Conservation (phyloP, 2,329 filamentous ascomycete genomes). For the Fusarium anthophilum region DNA sequence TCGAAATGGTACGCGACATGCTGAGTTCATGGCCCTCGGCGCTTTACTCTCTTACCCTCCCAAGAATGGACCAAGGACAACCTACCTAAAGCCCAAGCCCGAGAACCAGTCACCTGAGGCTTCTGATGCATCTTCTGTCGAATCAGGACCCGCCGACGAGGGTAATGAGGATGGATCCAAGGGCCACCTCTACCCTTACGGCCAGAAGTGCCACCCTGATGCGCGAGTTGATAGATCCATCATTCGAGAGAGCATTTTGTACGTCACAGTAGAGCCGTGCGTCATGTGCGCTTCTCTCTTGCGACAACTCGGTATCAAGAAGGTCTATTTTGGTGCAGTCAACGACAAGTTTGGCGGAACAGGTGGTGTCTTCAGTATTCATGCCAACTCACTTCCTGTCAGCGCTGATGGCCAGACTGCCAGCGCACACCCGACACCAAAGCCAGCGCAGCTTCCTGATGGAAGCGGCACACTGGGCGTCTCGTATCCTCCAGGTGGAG, state of each 20-base stretch:
- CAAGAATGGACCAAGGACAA: slow-evolving; percentile 44
- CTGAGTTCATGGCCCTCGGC: slow-evolving; percentile 88
- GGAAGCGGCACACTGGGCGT: slow-evolving; percentile 49
- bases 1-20: slow-evolving; percentile 90
- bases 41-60: slow-evolving; percentile 59
- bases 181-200: slow-evolving; percentile 68
- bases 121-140: slow-evolving; percentile 39
- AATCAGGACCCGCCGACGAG: slow-evolving; percentile 48
- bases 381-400: slow-evolving; percentile 66
- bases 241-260: slow-evolving; percentile 78
- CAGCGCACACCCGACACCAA: slow-evolving; percentile 52
- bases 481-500: slow-evolving; percentile 51
- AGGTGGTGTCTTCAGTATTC: slow-evolving; percentile 89
- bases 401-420: slow-evolving; percentile 50
- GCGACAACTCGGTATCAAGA: slow-evolving; percentile 85
- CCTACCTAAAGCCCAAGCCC: slow-evolving; percentile 48
- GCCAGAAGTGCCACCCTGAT: slow-evolving; percentile 65
- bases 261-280: slow-evolving; percentile 97
- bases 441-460: slow-evolving; percentile 49
- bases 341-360: slow-evolving; percentile 98
- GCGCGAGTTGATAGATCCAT: slow-evolving; percentile 72
- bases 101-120: slow-evolving; percentile 34
- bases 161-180: slow-evolving; percentile 64
- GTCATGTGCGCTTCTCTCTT: slow-evolving; percentile 98
- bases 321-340: slow-evolving; percentile 92